Evolutionary conservation across 129 eudicot species (phyloP).

Genomic region (Ambrosia artemisiifolia): DNA sequence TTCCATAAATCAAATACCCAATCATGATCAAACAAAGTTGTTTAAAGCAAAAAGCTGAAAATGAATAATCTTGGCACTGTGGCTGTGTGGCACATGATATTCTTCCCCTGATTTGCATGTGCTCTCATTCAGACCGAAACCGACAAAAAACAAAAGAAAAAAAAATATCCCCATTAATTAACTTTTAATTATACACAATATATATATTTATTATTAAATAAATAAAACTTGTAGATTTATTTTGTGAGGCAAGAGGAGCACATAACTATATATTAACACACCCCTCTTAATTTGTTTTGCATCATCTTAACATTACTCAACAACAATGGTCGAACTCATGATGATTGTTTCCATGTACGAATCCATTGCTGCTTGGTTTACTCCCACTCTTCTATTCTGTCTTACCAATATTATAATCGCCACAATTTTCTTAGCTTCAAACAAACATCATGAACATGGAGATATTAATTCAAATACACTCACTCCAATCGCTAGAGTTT

Average conservation of each 20-base stretch:
- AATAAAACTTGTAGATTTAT: too few relatives aligned
- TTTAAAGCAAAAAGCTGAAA: neutral
- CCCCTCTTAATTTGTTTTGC: neutral
- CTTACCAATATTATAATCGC: slow-evolving; percentile 47
- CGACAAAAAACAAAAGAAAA: neutral
- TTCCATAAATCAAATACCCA: neutral
- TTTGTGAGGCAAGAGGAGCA: neutral
- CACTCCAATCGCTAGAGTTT: slow-evolving; percentile 12
- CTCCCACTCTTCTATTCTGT: slow-evolving; percentile 59
- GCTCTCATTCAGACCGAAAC: neutral
- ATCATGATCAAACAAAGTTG: neutral
- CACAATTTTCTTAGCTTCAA: slow-evolving; percentile 39
- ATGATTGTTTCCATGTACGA: slow-evolving; percentile 25
- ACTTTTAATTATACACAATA: neutral
- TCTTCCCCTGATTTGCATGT: slow-evolving; percentile 13
- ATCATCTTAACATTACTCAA: neutral
- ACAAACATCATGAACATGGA: slow-evolving; percentile 3
- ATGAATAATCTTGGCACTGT: neutral
- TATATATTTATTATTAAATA: too few relatives aligned
- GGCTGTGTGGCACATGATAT: slow-evolving; percentile 9
- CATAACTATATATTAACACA: neutral
- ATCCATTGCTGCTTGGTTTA: slow-evolving; percentile 43
- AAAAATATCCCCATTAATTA: too few relatives aligned
- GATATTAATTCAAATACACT: neutral
- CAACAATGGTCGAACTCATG: slow-evolving; percentile 10